Percentiles rank a stretch among this genome's conserved stretches.
These are phyloP conservation scores for Pichia kudriavzevii DNA, from an alignment of 1,139 yeast species.

Conservation along the genomic window DNA sequence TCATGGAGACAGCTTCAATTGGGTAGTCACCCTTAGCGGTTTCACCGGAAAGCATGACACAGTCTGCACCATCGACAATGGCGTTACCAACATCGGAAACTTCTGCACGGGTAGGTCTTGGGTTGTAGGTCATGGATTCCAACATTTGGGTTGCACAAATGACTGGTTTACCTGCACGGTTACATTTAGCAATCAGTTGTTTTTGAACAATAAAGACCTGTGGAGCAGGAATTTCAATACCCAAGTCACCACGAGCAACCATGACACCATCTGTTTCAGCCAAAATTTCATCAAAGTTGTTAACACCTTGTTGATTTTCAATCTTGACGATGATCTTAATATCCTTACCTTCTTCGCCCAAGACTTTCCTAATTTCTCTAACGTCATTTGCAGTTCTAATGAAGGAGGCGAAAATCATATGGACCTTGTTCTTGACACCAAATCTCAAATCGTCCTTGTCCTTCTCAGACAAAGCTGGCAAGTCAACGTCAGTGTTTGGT, in stretches of 20 bases:
- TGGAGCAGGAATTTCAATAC: constrained; percentile 99
- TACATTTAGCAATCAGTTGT: constrained; percentile 98
- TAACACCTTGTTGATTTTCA: constrained; percentile 99
- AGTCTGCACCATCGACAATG: constrained; percentile 98
- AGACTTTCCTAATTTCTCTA: constrained; percentile 79
- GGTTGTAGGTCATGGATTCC: constrained; percentile 99
- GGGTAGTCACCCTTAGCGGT: constrained; percentile 99
- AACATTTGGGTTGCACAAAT: constrained; percentile 99
- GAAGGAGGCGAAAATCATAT: constrained; percentile 97
- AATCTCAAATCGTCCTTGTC: constrained; percentile 84
- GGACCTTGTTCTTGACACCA: constrained; percentile 95
- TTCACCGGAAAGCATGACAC: constrained; percentile 99
- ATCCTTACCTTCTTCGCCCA: constrained; percentile 95
- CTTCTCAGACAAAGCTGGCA: constrained; percentile 96
- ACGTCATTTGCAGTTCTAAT: constrained; percentile 93
- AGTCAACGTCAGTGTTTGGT: constrained; percentile 98
- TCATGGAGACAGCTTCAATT: constrained; percentile 92
- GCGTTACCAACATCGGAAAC: constrained; percentile 99
- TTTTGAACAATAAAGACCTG: constrained; percentile 98
- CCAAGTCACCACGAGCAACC: constrained; percentile 99
- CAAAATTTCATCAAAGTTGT: constrained; percentile 96
- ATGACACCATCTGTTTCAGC: constrained; percentile 96
- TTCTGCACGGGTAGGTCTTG: constrained; percentile 99
- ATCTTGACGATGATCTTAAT: constrained; percentile 95
- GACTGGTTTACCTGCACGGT: constrained; percentile 98